These are phyloP conservation scores for Candida glaebosa DNA, from an alignment of 805 yeast genomes.

Conservation along the genomic window DNA sequence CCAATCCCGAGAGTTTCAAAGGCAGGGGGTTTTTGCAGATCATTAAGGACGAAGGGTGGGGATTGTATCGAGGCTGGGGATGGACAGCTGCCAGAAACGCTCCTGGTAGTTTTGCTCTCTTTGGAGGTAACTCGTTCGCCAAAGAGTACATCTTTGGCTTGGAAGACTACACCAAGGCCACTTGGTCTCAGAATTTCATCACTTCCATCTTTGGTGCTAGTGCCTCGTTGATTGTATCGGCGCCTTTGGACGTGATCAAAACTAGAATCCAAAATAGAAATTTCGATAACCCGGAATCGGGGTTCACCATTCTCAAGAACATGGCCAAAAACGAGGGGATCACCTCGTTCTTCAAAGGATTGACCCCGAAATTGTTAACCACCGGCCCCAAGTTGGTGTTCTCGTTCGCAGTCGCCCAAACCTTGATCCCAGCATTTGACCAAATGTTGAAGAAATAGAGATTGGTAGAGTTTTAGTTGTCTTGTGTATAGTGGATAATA, in stretches of 20 bases:
- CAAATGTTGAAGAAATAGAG: slow-evolving; percentile 46
- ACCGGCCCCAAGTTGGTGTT: slow-evolving; percentile 98
- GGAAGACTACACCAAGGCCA: slow-evolving; percentile 82
- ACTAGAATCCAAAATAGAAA: slow-evolving; percentile 96
- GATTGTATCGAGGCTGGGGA: slow-evolving; percentile 97
- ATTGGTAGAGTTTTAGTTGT: not conserved
- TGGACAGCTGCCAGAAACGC: slow-evolving; percentile 99
- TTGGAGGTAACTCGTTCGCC: slow-evolving; percentile 98
- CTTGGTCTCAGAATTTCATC: slow-evolving; percentile 92
- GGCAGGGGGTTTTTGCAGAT: slow-evolving; percentile 95
- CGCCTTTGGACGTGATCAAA: slow-evolving; percentile 97
- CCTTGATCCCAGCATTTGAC: slow-evolving; percentile 95
- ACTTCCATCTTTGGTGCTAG: slow-evolving; percentile 96
- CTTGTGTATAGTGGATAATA: slow-evolving; percentile 1
- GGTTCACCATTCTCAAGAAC: slow-evolving; percentile 87
- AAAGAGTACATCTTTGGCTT: slow-evolving; percentile 91
- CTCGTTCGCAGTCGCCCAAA: slow-evolving; percentile 96
- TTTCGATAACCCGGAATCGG: slow-evolving; percentile 94
- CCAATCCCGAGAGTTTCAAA: slow-evolving; percentile 98
- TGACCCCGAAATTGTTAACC: slow-evolving; percentile 92
- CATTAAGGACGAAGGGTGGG: slow-evolving; percentile 85
- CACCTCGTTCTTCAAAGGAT: slow-evolving; percentile 90
- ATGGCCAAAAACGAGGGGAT: slow-evolving; percentile 91
- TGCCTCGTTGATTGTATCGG: slow-evolving; percentile 92
- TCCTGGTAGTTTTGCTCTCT: slow-evolving; percentile 96